Base-by-base conservation (phyloP, 2,329 filamentous ascomycete genomes). In the Metarhizium anisopliae region DNA sequence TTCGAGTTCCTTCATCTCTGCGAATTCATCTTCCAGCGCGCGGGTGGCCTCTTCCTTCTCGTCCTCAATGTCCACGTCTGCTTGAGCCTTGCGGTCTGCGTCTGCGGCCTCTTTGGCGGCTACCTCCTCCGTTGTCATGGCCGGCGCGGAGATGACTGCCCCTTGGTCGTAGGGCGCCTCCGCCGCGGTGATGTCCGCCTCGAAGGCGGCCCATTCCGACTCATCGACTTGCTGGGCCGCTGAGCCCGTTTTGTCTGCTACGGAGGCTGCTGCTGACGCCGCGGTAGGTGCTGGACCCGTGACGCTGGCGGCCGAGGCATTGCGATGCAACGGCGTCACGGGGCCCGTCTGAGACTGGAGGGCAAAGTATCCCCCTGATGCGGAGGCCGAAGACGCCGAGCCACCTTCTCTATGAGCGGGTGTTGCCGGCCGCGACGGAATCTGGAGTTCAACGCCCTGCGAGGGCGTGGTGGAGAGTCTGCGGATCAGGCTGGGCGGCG, bases 191-290 rank as follows among this genome's bases (percentile, higher is more conserved):
- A 95, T 84, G 54, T 95, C 89, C 2, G 88, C 87, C 67, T 96
- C 87, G 66, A 95, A 95, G 8, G 89, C 89, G 2, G 89, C 87
- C 88, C 89, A 94, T 70, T 94, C 89, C 54, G 86, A 83, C 65
- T 95, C 89, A 66, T 92, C 84, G 8, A 77, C 72, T 7, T 67
- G 60, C 18, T 60, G 57, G 47, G 62, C 54, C 18, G 59, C 50
- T 30, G 61, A 40, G 10, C 14, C 2, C 10, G 16, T 18, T 10
- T 45, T 45, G 42, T 20, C 42, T 11, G 42, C 42, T 20, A 18
- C 18, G 18, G 32, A 35, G 32, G 32, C 32, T 35, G 32, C 32
- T 11, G 32, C 32, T 35, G 32, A 35, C 7, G 32, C 32, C 1
- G 43, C 43, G 10, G 18, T 7, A 13, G 20, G 18, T 11, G 55